phyloP scores from a whole-genome alignment of 805 yeast species.

The Candida ipomoeae region DNA sequence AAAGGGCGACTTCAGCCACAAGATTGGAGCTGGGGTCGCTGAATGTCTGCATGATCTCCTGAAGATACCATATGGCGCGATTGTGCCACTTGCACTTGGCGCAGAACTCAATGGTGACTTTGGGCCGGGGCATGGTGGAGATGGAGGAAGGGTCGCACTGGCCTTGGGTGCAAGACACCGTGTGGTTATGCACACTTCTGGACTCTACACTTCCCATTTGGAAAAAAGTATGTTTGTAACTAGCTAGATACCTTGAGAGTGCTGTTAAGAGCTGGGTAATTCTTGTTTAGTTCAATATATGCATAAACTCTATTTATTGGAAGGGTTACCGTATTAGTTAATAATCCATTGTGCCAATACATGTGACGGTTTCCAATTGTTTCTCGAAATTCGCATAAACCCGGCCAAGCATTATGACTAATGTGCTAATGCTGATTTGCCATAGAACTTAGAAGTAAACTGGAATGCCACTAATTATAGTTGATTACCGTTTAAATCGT shows the following conservation, averaged over 20 bases:
- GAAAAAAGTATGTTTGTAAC: too few species aligned
- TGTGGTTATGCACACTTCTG: not conserved
- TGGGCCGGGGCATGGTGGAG: slow-evolving; percentile 34
- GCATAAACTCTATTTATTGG: not conserved
- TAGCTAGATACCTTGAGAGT: too few species aligned
- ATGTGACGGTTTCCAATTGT: not conserved
- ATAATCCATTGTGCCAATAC: not conserved
- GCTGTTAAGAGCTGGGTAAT: too few species aligned
- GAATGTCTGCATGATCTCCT: slow-evolving; percentile 82
- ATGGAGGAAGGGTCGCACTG: not conserved
- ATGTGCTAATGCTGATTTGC: too few species aligned
- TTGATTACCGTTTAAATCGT: not conserved
- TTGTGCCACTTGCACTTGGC: slow-evolving; percentile 85
- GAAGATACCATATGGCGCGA: slow-evolving; percentile 83
- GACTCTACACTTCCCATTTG: not conserved
- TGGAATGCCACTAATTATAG: too few species aligned
- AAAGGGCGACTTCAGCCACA: slow-evolving; percentile 38
- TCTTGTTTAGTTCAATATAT: not conserved
- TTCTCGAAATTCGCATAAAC: not conserved
- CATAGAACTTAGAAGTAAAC: too few species aligned
- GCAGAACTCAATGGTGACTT: slow-evolving; percentile 69
- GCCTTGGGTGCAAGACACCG: not conserved
- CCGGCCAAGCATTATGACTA: too few species aligned
- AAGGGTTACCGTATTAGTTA: too few species aligned
- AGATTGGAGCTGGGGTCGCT: slow-evolving; percentile 34